Base-by-base conservation (phyloP, 106 monocot genomes). In the Acorus calamus region DNA sequence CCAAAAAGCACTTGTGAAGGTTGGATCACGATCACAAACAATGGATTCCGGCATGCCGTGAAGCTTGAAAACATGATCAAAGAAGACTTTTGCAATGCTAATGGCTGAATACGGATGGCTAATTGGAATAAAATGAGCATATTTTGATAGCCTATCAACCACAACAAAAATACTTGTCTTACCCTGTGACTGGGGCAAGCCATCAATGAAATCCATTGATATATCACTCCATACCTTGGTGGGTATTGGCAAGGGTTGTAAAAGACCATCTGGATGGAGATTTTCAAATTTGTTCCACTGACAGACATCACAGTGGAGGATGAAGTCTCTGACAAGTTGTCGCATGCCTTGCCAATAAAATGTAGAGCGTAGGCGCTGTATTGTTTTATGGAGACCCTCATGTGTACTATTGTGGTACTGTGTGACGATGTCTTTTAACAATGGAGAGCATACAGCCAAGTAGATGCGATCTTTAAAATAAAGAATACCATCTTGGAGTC, bases 331-430 rank as follows among this genome's bases (percentile, higher is more conserved):
- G 6, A 42, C 42, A 8, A 28, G 6, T n/a, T 4, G 4, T 28
- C 57, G 13, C 57, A 57, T 57, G 2, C 57, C 57, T 42, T 57
- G 14, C 57, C 28, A 57, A 41, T 57, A 57, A 42, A 57, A 57
- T 57, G 41, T 57, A 41, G 5, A 41, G 57, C n/a, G 42, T 41
- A 57, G 3, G 5, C 57, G 13, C 0, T 41, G 28, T 57, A 42
- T 5, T 42, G 41, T 28, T 3, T 42, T 4, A 6, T 4, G 4
- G 57, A n/a, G 57, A 28, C 6, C 4, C 3, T 14, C 12, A 41
- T 57, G 57, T 4, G 42, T n/a, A 42, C 42, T 57, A 42, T 28
- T 57, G 5, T 14, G 42, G 41, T 28, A 57, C n/a, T n/a, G n/a
- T n/a, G n/a, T n/a, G n/a, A n/a, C n/a, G n/a, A n/a, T n/a, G n/a